Conservation (phyloP, 2,329 filamentous ascomycete species). For the Curvularia eragrostidis region DNA sequence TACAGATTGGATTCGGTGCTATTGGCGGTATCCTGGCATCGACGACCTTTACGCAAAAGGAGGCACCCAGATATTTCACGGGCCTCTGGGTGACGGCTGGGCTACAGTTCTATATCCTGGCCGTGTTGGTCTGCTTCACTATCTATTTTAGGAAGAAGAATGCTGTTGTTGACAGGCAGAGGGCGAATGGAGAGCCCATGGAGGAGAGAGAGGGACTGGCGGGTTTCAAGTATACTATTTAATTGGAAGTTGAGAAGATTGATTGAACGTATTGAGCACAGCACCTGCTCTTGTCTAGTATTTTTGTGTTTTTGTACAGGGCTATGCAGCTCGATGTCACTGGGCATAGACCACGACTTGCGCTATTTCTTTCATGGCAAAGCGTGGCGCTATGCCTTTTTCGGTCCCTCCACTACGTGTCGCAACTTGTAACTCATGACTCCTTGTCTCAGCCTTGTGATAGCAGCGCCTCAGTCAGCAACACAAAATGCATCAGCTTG, state of each 20-base stretch:
- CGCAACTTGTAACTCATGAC: slow-evolving; percentile 8
- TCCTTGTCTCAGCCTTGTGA: slow-evolving; percentile 13
- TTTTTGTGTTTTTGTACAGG: too few relatives aligned
- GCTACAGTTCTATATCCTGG: slow-evolving; percentile 28
- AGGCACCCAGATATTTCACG: slow-evolving; percentile 31
- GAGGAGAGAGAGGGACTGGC: slow-evolving; percentile 28
- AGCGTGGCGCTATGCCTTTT: slow-evolving; percentile 6
- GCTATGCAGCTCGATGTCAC: not conserved
- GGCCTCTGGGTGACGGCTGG: slow-evolving; percentile 30
- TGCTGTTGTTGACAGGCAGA: slow-evolving; percentile 19
- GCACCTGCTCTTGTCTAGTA: not conserved
- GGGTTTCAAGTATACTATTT: slow-evolving; percentile 29
- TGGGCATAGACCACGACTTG: too few relatives aligned
- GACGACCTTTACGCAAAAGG: slow-evolving; percentile 29
- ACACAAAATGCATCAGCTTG: slow-evolving; percentile 16
- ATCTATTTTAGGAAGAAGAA: slow-evolving; percentile 27
- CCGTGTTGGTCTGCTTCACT: slow-evolving; percentile 18
- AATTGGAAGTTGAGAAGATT: not conserved
- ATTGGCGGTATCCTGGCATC: slow-evolving; percentile 37
- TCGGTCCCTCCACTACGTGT: slow-evolving; percentile 1
- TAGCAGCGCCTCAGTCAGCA: slow-evolving; percentile 17
- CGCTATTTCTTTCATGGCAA: not conserved
- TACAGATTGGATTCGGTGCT: slow-evolving; percentile 35
- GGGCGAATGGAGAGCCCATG: slow-evolving; percentile 19
- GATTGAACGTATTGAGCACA: not conserved